Conservation (phyloP, 768 basidiomycete species). For the Mycena haematopus region DNA sequence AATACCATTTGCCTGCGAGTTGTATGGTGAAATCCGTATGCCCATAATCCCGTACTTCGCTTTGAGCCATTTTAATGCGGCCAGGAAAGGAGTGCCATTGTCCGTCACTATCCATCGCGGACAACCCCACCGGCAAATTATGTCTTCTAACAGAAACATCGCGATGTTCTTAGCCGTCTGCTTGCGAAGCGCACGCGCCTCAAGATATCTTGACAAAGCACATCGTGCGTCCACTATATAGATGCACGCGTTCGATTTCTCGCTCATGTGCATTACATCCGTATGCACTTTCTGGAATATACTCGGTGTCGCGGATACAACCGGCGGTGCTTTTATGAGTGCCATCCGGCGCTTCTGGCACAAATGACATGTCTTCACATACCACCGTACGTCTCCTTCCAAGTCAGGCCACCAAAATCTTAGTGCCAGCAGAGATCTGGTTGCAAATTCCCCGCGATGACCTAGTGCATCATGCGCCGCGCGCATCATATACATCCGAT, state of each 20-base stretch:
- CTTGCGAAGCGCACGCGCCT: neutral
- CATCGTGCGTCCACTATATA: slow-evolving; percentile 28
- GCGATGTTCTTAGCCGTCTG: neutral
- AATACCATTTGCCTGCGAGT: neutral
- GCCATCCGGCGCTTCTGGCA: slow-evolving; percentile 37
- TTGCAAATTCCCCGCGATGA: slow-evolving; percentile 27
- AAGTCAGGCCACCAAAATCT: slow-evolving; percentile 35
- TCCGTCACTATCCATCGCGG: neutral
- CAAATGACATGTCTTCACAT: slow-evolving; percentile 38
- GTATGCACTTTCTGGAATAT: slow-evolving; percentile 18
- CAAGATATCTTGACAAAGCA: neutral
- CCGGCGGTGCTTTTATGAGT: slow-evolving; percentile 36
- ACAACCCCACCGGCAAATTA: slow-evolving; percentile 2
- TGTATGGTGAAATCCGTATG: neutral
- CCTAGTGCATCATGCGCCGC: slow-evolving; percentile 29
- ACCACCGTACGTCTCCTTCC: slow-evolving; percentile 38
- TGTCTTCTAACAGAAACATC: neutral
- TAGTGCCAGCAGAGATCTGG: slow-evolving; percentile 2
- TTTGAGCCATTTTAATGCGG: neutral
- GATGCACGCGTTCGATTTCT: slow-evolving; percentile 27
- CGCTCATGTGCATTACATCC: slow-evolving; percentile 36
- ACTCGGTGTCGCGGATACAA: slow-evolving; percentile 32
- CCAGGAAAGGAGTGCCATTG: neutral
- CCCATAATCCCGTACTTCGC: neutral
- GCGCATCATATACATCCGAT: neutral